Conservation (phyloP, 805 yeast species). For the Candida quercuum region DNA sequence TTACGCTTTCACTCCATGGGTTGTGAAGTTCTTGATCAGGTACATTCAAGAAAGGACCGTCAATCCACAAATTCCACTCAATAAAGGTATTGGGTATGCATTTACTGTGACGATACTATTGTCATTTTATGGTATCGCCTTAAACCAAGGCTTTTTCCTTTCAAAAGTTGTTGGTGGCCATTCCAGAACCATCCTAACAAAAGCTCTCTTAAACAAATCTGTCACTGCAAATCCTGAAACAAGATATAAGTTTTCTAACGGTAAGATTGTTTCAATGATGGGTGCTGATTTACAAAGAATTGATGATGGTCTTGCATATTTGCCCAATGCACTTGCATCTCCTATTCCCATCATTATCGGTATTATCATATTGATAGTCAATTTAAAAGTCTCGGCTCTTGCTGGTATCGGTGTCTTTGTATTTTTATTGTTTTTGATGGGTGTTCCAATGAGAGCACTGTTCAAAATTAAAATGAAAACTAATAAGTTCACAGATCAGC, state of each 20-base stretch:
- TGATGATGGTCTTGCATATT: slow-evolving; percentile 60
- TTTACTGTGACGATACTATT: slow-evolving; percentile 59
- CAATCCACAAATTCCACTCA: slow-evolving; percentile 31
- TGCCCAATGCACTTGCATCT: slow-evolving; percentile 31
- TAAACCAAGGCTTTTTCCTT: slow-evolving; percentile 58
- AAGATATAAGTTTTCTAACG: slow-evolving; percentile 50
- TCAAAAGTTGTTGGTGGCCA: slow-evolving; percentile 60
- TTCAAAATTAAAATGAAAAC: slow-evolving; percentile 39
- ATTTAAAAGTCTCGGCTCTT: slow-evolving; percentile 59
- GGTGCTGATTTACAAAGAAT: slow-evolving; percentile 74
- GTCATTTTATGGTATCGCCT: slow-evolving; percentile 37
- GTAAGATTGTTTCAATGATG: slow-evolving; percentile 64
- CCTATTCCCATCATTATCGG: slow-evolving; percentile 52
- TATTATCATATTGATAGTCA: slow-evolving; percentile 50
- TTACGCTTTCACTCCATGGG: slow-evolving; percentile 45
- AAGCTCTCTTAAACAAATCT: slow-evolving; percentile 61
- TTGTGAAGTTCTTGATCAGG: slow-evolving; percentile 44
- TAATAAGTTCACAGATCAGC: slow-evolving; percentile 51
- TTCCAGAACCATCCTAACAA: slow-evolving; percentile 58
- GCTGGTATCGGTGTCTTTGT: slow-evolving; percentile 50
- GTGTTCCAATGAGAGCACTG: slow-evolving; percentile 39
- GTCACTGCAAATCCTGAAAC: slow-evolving; percentile 50
- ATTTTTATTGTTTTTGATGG: slow-evolving; percentile 36
- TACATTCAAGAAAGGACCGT: slow-evolving; percentile 39
- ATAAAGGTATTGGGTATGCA: slow-evolving; percentile 70